Percentiles rank a stretch among this genome's conserved stretches.
Conservation (phyloP, 2,329 filamentous ascomycete species). For the Xylariaceae sp. region DNA sequence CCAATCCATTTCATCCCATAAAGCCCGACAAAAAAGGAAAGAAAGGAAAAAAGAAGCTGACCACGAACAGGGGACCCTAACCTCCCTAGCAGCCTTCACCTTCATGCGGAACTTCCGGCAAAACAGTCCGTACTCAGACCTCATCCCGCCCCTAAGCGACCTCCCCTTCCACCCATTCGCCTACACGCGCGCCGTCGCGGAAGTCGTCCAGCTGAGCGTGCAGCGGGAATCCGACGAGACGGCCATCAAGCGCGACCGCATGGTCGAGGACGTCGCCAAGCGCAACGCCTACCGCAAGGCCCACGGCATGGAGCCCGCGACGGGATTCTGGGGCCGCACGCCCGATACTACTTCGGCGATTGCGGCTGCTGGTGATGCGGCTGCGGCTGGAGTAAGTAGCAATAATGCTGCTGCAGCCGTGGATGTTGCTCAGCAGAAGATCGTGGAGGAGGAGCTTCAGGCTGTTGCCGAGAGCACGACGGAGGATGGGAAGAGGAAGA, state of each 20-base stretch:
- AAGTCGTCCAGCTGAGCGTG: slow-evolving; percentile 74
- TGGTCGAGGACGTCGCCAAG: slow-evolving; percentile 84
- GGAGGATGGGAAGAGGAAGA: slow-evolving; percentile 56
- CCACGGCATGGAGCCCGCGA: slow-evolving; percentile 65
- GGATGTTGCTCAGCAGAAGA: not conserved
- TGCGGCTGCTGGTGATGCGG: slow-evolving; percentile 10
- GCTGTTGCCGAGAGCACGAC: slow-evolving; percentile 8
- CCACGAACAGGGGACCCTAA: slow-evolving; percentile 55
- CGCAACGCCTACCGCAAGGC: slow-evolving; percentile 79
- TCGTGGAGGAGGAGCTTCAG: not conserved
- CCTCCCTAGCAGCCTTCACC: slow-evolving; percentile 66
- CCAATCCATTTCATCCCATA: not conserved
- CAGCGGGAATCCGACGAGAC: slow-evolving; percentile 66
- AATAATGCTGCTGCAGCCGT: no score
- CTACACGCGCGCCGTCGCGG: slow-evolving; percentile 60
- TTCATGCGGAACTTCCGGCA: slow-evolving; percentile 74
- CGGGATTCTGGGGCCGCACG: slow-evolving; percentile 21
- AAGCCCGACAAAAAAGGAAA: not conserved
- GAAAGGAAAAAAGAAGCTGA: slow-evolving; percentile 4
- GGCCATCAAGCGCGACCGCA: slow-evolving; percentile 66
- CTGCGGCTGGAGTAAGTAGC: no score
- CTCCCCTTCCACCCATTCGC: slow-evolving; percentile 66
- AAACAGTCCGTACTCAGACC: slow-evolving; percentile 73
- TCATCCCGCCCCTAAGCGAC: slow-evolving; percentile 68
- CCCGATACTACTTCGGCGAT: slow-evolving; percentile 21